Evolutionary conservation across 192 early-diverging fungal genomes (phyloP).

Genomic region (Oehlia diaphana): DNA sequence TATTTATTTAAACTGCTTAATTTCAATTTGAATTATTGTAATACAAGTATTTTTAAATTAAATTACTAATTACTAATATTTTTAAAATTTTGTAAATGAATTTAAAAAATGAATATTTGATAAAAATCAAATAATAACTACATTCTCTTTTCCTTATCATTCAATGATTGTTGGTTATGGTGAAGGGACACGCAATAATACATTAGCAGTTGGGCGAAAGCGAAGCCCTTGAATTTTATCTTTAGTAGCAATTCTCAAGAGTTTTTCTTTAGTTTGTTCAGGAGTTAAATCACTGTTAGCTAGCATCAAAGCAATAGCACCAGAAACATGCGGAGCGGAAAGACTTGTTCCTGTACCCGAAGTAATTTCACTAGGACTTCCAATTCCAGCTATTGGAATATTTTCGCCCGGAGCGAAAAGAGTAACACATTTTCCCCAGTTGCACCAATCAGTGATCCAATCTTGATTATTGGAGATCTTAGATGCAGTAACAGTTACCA

Average conservation of each 20-base stretch:
- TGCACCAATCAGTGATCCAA: slow-evolving; percentile 46
- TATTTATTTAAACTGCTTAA: no score
- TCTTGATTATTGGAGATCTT: slow-evolving; percentile 33
- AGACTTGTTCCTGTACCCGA: slow-evolving; percentile 61
- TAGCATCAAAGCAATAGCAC: slow-evolving; percentile 45
- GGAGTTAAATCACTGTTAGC: background rate
- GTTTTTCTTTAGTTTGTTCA: background rate
- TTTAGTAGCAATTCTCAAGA: background rate
- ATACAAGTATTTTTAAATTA: no score
- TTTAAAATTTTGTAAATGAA: no score
- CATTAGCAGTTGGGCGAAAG: background rate
- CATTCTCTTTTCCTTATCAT: no score
- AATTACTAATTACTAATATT: no score
- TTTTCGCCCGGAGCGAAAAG: slow-evolving; percentile 62
- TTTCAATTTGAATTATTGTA: no score
- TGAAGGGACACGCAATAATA: background rate
- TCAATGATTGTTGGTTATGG: no score
- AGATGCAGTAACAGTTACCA: slow-evolving; percentile 49
- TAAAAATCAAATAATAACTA: no score
- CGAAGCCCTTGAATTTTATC: background rate
- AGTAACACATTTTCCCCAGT: slow-evolving; percentile 58
- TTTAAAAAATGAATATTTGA: no score
- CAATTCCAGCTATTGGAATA: slow-evolving; percentile 51
- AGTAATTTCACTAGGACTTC: slow-evolving; percentile 27
- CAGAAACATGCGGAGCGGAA: slow-evolving; percentile 59